Evolutionary conservation across 805 yeast species (phyloP), one percentile per base, ranked within the genome.

Genomic region (Candida orba): DNA sequence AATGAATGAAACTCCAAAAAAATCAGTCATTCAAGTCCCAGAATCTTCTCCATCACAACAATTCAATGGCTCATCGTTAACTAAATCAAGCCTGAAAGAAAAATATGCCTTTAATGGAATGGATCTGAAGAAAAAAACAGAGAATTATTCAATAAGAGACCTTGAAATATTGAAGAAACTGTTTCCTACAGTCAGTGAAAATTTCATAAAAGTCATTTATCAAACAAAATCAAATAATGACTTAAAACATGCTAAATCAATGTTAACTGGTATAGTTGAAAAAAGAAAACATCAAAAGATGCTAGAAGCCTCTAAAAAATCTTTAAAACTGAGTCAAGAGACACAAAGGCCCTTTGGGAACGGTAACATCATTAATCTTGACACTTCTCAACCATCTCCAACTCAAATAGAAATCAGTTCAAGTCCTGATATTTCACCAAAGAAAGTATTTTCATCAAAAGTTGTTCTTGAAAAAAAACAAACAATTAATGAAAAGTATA

Each of bases 21-120:
- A 45, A 37, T 42, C 61, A 2, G 63, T 64, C 23, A 60, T 76
- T 4, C 78, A 75, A 48, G 77, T 75, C 6, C 78, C 76, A 3
- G 72, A 67, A 43, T 73, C 79, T 1, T 73, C 79, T 1, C 77
- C 75, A 10, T 52, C 60, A 14, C 45, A 48, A 29, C 8, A 29
- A 24, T 17, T 48, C 41, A 37, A 4, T 36, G 5, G 13, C 30
- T 15, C 32, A 33, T 27, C 29, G 13, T 14, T 48, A 43, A 35
- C 8, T 35, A 10, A 13, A 35, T 15, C 32, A 40, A 22, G 41
- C 56, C 53, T 74, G 39, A 56, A 69, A 30, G 75, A 71, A 43
- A 64, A 65, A 50, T 74, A 71, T 48, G 64, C 73, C 2, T 75
- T 68, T 46, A 65, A 58, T 37, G 62, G 56, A 48, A 61, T 44